Percentiles rank a stretch among this genome's conserved stretches.
These are phyloP conservation scores for Fibroporia radiculosa DNA, from an alignment of 768 basidiomycete genomes.

Conservation along the genomic window DNA sequence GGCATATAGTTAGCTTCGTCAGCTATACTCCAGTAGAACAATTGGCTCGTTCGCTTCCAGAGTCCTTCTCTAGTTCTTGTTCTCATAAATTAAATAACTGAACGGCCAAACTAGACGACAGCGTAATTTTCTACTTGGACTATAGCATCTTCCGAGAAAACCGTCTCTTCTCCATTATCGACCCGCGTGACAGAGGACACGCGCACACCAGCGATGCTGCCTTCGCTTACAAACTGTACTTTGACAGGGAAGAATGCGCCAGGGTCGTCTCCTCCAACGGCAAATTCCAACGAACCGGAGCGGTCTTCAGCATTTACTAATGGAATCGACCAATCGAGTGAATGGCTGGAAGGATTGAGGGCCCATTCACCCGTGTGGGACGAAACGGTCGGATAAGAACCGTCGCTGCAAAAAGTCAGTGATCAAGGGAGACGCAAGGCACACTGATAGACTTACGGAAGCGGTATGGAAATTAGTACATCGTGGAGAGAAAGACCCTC, in stretches of 20 bases:
- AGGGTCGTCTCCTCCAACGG: constrained; percentile 74
- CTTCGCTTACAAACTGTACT: constrained; percentile 73
- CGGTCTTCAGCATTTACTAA: constrained; percentile 53
- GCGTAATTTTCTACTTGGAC: constrained; percentile 42
- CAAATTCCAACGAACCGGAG: constrained; percentile 88
- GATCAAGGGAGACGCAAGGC: background rate
- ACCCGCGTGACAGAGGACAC: constrained; percentile 53
- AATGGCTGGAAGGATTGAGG: constrained; percentile 70
- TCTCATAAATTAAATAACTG: constrained; percentile 1
- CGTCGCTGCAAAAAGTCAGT: constrained; percentile 38
- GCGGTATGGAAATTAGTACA: constrained; percentile 83
- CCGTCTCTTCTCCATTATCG: constrained; percentile 38
- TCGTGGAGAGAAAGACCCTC: constrained; percentile 74
- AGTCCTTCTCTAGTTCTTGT: no score
- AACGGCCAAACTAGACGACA: constrained; percentile 24
- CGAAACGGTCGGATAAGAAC: constrained; percentile 80
- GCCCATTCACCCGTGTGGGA: constrained; percentile 76
- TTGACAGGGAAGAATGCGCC: constrained; percentile 90
- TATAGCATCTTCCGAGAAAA: constrained; percentile 46
- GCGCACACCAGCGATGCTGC: constrained; percentile 71
- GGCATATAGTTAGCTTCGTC: no score
- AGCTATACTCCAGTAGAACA: no score
- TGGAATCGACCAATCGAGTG: constrained; percentile 81
- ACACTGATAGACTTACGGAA: constrained; percentile 61
- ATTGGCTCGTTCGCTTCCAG: no score